These are phyloP conservation scores for Halophytophthora batemanensis DNA, from an alignment of 352 stramenopile genomes.

Conservation along the genomic window DNA sequence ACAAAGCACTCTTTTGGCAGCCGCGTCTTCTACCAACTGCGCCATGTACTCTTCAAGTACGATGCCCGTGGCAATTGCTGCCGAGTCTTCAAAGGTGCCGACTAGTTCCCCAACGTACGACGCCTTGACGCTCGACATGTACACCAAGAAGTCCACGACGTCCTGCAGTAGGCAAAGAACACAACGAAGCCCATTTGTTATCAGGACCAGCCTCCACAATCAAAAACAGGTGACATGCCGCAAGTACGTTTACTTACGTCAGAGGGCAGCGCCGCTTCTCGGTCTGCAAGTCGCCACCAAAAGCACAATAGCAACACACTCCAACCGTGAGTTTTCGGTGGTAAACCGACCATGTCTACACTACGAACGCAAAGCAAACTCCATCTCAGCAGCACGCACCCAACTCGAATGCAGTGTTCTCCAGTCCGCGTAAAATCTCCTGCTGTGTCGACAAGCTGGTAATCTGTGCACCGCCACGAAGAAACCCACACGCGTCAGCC, in stretches of 20 bases:
- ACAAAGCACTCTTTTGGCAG: slow-evolving; percentile 16
- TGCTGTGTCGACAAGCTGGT: slow-evolving; percentile 20
- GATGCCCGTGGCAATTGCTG: slow-evolving; percentile 63
- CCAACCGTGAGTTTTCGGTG: too few relatives aligned
- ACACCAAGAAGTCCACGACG: slow-evolving; percentile 71
- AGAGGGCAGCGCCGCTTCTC: slow-evolving; percentile 36
- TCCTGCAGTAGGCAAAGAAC: slow-evolving; percentile 27
- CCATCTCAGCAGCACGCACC: slow-evolving; percentile 25
- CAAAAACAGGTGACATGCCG: too few relatives aligned
- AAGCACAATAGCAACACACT: slow-evolving; percentile 3
- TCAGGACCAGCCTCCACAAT: background rate
- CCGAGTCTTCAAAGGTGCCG: slow-evolving; percentile 77
- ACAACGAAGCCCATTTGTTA: background rate
- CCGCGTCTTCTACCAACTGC: slow-evolving; percentile 49
- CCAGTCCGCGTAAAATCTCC: slow-evolving; percentile 36
- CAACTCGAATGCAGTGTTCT: slow-evolving; percentile 40
- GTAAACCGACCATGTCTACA: too few relatives aligned
- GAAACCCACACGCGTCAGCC: slow-evolving; percentile 8
- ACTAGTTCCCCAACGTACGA: slow-evolving; percentile 61
- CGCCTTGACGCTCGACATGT: slow-evolving; percentile 62
- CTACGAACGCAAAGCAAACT: too few relatives aligned
- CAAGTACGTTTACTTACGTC: slow-evolving; percentile 38
- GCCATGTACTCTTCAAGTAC: slow-evolving; percentile 75
- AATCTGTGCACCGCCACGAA: slow-evolving; percentile 9
- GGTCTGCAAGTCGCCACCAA: slow-evolving; percentile 27